Conservation (phyloP, 495 filamentous ascomycete genomes). For the Cenococcum geophilum region DNA sequence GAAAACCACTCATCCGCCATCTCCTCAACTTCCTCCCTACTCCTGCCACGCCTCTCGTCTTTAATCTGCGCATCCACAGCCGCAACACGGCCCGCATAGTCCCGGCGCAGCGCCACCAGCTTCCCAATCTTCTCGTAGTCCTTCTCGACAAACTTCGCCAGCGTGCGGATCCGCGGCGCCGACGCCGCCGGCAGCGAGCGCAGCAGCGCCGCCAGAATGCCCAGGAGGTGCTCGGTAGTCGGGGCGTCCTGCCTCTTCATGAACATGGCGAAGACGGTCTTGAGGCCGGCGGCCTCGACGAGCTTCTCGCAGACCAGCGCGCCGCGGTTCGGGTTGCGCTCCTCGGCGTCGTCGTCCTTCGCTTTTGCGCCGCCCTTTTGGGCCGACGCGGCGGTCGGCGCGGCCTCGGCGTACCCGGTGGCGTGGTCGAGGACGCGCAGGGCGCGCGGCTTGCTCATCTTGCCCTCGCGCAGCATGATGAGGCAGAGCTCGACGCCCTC, state of each 20-base stretch:
- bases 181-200: slow-evolving; percentile 73
- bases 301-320: slow-evolving; percentile 62
- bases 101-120: slow-evolving; percentile 62
- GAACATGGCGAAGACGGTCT: slow-evolving; percentile 78
- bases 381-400: not conserved
- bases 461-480: slow-evolving; percentile 81
- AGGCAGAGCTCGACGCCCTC: slow-evolving; percentile 88
- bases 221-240: slow-evolving; percentile 77
- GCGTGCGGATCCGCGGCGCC: slow-evolving; percentile 67
- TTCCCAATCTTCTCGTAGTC: slow-evolving; percentile 79
- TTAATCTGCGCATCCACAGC: slow-evolving; percentile 63
- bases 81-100: slow-evolving; percentile 60
- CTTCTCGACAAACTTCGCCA: slow-evolving; percentile 94
- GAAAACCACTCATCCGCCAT: slow-evolving; percentile 78
- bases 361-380: slow-evolving; percentile 3
- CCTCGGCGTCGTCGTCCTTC: slow-evolving; percentile 1
- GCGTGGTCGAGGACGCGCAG: slow-evolving; percentile 83
- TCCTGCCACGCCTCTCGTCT: slow-evolving; percentile 44
- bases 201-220: slow-evolving; percentile 80
- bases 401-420: slow-evolving; percentile 18
- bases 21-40: slow-evolving; percentile 53
- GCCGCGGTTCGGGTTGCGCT: slow-evolving; percentile 28
- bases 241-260: slow-evolving; percentile 72
- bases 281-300: slow-evolving; percentile 79
- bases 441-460: slow-evolving; percentile 69